A percentile compares a stretch with the other conserved stretches of the same genome.
Conservation (phyloP, 495 filamentous ascomycete genomes). For the Xylaria castorea region DNA sequence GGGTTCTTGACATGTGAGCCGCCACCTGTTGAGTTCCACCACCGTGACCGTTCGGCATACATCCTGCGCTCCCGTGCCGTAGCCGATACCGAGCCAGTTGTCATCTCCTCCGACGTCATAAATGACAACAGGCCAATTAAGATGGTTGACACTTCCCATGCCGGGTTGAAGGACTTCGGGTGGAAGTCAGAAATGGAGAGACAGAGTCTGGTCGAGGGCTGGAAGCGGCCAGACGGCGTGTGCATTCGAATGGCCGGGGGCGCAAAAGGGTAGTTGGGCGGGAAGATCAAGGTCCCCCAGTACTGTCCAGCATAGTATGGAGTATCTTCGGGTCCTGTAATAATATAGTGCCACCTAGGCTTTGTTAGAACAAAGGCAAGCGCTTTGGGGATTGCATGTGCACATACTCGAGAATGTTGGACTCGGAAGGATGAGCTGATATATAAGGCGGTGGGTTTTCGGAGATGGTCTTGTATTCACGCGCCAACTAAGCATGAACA, state of each 20-base stretch:
- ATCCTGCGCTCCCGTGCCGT: conserved; percentile 78
- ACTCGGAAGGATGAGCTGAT: conserved; percentile 89
- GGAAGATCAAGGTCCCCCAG: conserved; percentile 96
- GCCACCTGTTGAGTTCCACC: conserved; percentile 98
- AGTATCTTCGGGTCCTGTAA: conserved; percentile 92
- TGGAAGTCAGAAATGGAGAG: conserved; percentile 97
- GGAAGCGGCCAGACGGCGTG: conserved; percentile 94
- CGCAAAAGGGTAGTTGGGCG: conserved; percentile 94
- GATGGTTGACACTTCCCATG: conserved; percentile 98
- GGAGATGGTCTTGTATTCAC: conserved; percentile 91
- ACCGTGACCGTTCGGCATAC: conserved; percentile 78
- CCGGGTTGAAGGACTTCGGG: conserved; percentile 95
- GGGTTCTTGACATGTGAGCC: conserved; percentile 68
- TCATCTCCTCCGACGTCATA: conserved; percentile 99
- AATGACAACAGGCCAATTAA: conserved; percentile 92
- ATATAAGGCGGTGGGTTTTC: conserved; percentile 95
- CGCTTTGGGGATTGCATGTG: not conserved
- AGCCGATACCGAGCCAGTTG: conserved; percentile 87
- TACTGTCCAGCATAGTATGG: conserved; percentile 96
- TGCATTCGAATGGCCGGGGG: conserved; percentile 99
- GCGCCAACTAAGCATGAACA: conserved; percentile 68
- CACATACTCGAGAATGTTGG: conserved; percentile 88
- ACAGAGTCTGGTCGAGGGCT: conserved; percentile 88
- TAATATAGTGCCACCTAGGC: conserved; percentile 95
- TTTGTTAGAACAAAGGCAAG: conserved; percentile 18